Evolutionary conservation across 257 asterid genomes (phyloP), one percentile per base, ranked within the genome.

Genomic region (Salvia miltiorrhiza): DNA sequence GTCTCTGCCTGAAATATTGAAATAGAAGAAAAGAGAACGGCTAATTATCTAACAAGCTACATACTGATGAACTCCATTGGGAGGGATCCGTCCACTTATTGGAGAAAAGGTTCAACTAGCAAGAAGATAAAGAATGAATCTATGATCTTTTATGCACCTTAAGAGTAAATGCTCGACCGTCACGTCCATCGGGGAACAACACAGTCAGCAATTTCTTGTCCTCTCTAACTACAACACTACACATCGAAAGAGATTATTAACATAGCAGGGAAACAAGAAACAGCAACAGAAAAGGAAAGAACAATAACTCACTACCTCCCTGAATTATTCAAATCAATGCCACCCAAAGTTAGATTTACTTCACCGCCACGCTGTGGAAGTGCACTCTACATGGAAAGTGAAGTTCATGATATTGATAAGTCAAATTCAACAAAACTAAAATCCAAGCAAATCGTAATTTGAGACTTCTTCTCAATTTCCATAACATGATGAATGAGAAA

Each of bases 181-280:
- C 96, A 74, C 98, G 94, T 59, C 98, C 98, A 83, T 92, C 96
- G 32, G 95, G 96, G 76, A 92, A 92, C 77, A 92, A 79, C 60
- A 92, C 98, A 50, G 98, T 87, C 57, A 89, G 76, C 59, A 92
- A 77, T 69, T 92, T 92, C 79, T 92, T 92, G 80, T 92, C 98
- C 85, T 92, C 98, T 82, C 98, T 85, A 60, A 92, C 94, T 69
- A 92, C 98, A 78, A 92, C 98, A 81, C 96, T 92, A 76, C 81
- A 82, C 45, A 72, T 23, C 66, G 43, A 55, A 78, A 76, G 40
- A 54, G 32, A 73, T 62, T 74, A 78, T 43, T 16, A 48, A 37
- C 45, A 72, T 54, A 44, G 68, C 73, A 73, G 76, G 61, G 39
- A 58, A 40, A 26, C 26, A 28, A 23, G 69, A 26, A 66, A 58